Evolutionary conservation across 257 asterid genomes (phyloP).

Genomic region (Nicotiana noctiflora): DNA sequence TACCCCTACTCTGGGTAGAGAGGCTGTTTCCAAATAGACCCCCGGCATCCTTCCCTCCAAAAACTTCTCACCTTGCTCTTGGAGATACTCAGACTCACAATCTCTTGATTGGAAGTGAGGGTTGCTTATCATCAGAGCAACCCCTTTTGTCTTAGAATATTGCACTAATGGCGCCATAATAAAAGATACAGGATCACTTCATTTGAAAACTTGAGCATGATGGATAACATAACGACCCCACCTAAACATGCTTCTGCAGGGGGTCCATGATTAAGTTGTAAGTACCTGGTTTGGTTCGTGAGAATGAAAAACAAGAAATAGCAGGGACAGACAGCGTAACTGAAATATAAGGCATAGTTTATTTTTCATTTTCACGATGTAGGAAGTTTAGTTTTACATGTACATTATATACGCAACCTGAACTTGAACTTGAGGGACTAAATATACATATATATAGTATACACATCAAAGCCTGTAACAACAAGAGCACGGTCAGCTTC

Average conservation of each 20-base stretch:
- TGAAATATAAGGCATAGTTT: neutral
- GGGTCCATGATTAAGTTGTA: neutral
- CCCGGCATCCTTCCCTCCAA: too few relatives aligned
- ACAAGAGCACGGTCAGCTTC: neutral
- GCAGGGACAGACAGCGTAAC: neutral
- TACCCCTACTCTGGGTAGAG: too few relatives aligned
- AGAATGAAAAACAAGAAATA: neutral
- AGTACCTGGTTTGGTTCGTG: neutral
- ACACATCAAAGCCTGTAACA: constrained; percentile 1
- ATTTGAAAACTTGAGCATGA: neutral
- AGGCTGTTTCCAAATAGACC: too few relatives aligned
- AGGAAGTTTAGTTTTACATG: neutral
- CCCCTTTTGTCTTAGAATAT: too few relatives aligned
- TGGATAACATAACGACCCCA: too few relatives aligned
- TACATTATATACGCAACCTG: neutral
- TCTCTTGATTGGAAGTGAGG: too few relatives aligned
- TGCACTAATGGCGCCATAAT: neutral
- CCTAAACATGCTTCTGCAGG: too few relatives aligned
- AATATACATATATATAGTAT: neutral
- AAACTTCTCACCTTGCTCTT: too few relatives aligned
- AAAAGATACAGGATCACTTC: neutral
- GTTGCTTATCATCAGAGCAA: too few relatives aligned
- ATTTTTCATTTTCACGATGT: neutral
- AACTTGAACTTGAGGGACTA: neutral
- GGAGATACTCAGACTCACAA: too few relatives aligned